These are phyloP conservation scores for Colletotrichum horii DNA, from an alignment of 2,329 filamentous ascomycete species.

Conservation along the genomic window DNA sequence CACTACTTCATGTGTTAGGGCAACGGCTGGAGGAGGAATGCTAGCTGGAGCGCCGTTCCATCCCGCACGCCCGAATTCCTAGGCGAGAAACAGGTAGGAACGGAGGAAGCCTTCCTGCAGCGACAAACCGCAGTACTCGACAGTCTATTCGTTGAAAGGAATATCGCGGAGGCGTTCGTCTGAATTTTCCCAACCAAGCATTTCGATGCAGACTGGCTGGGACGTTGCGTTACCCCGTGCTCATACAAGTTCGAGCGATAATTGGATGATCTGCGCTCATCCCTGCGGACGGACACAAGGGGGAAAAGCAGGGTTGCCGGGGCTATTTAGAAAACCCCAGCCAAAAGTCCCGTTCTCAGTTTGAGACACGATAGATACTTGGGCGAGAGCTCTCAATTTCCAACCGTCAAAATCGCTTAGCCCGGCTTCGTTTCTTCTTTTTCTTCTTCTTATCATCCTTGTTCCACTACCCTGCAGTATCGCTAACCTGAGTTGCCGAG, in stretches of 20 bases:
- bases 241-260: not conserved
- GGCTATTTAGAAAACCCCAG: not conserved
- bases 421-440: not conserved
- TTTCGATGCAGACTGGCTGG: not conserved
- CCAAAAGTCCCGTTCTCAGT: not conserved
- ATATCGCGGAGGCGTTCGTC: not conserved
- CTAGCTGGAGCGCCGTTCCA: not conserved
- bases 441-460: not conserved
- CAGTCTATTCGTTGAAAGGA: not conserved
- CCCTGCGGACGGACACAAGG: not conserved
- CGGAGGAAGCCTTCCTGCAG: not conserved
- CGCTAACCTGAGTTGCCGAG: not conserved
- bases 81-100: not conserved
- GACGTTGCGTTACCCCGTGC: not conserved
- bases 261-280: slow-evolving; percentile 3
- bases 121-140: not conserved
- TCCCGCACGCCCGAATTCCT: not conserved
- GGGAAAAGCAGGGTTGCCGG: not conserved
- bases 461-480: not conserved
- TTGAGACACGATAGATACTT: not conserved
- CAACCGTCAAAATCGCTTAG: not conserved
- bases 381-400: not conserved
- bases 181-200: not conserved
- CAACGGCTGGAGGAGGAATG: slow-evolving; percentile 9
- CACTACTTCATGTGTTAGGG: not conserved